Conservation (phyloP, 2,329 filamentous ascomycete species). For the Fusarium chuoi region DNA sequence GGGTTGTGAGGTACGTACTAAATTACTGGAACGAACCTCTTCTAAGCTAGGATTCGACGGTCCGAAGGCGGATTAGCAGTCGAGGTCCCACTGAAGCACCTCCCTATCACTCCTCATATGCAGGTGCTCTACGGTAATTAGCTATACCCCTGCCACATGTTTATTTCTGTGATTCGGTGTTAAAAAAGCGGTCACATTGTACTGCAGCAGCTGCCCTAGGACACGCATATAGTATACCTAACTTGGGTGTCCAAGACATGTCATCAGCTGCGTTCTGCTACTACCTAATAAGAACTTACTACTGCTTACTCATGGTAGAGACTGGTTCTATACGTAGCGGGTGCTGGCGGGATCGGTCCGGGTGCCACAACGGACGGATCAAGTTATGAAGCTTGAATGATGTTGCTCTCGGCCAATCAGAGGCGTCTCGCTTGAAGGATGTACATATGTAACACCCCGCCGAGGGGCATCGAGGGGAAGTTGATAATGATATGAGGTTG, state of each 20-base stretch:
- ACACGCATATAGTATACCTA: neutral
- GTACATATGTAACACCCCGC: conserved; percentile 25
- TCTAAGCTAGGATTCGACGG: neutral
- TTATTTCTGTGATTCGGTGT: conserved; percentile 3
- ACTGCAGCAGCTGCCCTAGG: conserved; percentile 1
- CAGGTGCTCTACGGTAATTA: conserved; percentile 15
- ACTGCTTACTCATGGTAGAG: neutral
- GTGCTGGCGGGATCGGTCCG: conserved; percentile 25
- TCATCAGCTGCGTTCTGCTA: neutral
- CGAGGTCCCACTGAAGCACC: conserved; percentile 16
- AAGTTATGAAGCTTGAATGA: conserved; percentile 28
- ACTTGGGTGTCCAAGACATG: neutral
- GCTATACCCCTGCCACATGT: conserved; percentile 22
- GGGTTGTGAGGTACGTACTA: conserved; percentile 34
- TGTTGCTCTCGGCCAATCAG: conserved; percentile 22
- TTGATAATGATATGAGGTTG: conserved; percentile 26
- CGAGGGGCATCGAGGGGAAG: conserved; percentile 36
- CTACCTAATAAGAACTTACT: neutral
- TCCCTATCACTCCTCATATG: conserved; percentile 21
- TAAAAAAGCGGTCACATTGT: conserved; percentile 26
- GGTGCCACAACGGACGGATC: conserved; percentile 14
- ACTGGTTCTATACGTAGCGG: neutral
- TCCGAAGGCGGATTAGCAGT: conserved; percentile 1
- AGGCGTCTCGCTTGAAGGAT: conserved; percentile 3
- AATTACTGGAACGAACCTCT: neutral